These are phyloP conservation scores for Oryza officinalis DNA, from an alignment of 176 grass and related monocot species.

Conservation along the genomic window DNA sequence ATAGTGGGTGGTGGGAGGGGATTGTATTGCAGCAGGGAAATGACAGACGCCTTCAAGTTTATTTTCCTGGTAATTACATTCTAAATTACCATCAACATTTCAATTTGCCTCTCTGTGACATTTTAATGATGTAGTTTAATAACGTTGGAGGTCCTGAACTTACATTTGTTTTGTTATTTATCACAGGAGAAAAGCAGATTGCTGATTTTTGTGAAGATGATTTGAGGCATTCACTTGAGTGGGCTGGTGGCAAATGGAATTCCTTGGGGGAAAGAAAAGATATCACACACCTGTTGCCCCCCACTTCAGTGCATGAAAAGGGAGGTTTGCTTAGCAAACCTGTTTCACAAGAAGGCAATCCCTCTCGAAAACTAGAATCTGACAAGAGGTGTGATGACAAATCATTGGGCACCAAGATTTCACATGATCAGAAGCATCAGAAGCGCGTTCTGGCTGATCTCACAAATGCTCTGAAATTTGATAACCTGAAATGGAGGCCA, in stretches of 20 bases:
- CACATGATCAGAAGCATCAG: conserved; percentile 28
- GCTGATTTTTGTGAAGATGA: conserved; percentile 53
- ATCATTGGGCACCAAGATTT: conserved; percentile 23
- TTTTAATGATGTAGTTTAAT: background rate
- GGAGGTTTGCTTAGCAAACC: conserved; percentile 5
- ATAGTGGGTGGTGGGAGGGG: conserved; percentile 97
- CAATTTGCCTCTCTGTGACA: background rate
- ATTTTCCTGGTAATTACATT: conserved; percentile 81
- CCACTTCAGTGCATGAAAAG: background rate
- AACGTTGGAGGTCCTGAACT: conserved; percentile 8
- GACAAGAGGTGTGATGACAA: conserved; percentile 34
- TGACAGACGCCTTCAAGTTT: conserved; percentile 51
- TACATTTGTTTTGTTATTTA: background rate
- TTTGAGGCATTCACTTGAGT: conserved; percentile 75
- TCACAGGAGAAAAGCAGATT: conserved; percentile 65
- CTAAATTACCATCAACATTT: background rate
- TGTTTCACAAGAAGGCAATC: background rate
- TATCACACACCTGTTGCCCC: conserved; percentile 34
- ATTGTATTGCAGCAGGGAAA: conserved; percentile 54
- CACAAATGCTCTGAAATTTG: conserved; percentile 55
- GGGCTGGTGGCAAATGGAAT: conserved; percentile 71
- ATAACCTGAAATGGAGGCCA: conserved; percentile 69
- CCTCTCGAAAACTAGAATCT: conserved; percentile 23
- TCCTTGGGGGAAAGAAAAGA: conserved; percentile 59
- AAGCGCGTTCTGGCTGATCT: conserved; percentile 50